A percentile compares a stretch with the other conserved stretches of the same genome.
Conservation (phyloP, 805 yeast species). For the Crinitomyces ghanaensis region DNA sequence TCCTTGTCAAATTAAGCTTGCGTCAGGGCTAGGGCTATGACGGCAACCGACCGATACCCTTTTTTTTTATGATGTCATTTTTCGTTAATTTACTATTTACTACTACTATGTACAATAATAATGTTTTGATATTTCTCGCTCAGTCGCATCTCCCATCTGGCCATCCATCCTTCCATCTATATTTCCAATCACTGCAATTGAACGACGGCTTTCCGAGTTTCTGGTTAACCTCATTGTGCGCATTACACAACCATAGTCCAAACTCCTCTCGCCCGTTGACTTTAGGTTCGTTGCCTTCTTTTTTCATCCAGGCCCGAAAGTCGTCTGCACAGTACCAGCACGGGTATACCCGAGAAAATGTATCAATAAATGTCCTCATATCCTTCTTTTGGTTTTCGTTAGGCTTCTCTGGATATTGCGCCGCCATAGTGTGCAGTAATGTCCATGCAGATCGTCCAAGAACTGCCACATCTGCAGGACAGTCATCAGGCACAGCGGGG, state of each 20-base stretch:
- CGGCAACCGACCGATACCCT: no score
- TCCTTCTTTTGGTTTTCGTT: conserved; percentile 50
- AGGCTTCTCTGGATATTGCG: conserved; percentile 72
- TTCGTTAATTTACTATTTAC: no score
- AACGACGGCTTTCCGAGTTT: conserved; percentile 79
- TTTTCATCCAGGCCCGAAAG: conserved; percentile 49
- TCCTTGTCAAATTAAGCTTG: no score
- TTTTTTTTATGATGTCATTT: no score
- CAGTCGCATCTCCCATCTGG: conserved; percentile 45
- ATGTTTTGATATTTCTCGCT: no score
- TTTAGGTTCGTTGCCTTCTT: conserved; percentile 35
- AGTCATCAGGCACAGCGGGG: conserved; percentile 29
- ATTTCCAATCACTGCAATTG: conserved; percentile 82
- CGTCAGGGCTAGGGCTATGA: no score
- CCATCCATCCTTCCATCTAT: conserved; percentile 96
- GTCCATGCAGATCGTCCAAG: conserved; percentile 91
- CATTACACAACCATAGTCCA: conserved; percentile 87
- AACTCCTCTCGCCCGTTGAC: conserved; percentile 52
- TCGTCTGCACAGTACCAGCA: conserved; percentile 91
- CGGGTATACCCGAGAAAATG: conserved; percentile 77
- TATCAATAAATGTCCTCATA: conserved; percentile 52
- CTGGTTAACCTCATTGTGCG: conserved; percentile 86
- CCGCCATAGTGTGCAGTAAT: conserved; percentile 79
- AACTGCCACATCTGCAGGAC: conserved; percentile 78
- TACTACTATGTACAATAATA: no score